These are phyloP conservation scores for Calycina herbarum DNA, from an alignment of 2,329 filamentous ascomycete species.

Conservation along the genomic window DNA sequence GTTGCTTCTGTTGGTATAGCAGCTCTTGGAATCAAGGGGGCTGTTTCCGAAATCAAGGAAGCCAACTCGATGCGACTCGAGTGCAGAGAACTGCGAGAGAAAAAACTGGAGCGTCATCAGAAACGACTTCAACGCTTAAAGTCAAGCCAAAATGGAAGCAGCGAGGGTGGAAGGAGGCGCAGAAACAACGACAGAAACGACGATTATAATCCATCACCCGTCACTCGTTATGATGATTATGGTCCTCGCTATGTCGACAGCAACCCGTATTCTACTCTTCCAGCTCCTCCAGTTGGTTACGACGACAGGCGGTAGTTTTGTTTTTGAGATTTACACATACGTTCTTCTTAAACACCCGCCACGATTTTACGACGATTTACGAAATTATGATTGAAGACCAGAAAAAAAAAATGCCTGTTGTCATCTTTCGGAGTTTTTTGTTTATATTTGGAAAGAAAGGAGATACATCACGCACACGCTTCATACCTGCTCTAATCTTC, in stretches of 20 bases:
- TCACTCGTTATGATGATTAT: conserved; percentile 35
- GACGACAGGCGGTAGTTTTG: conserved; percentile 21
- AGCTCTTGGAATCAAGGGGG: conserved; percentile 66
- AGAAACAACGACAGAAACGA: conserved; percentile 17
- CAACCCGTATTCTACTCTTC: conserved; percentile 44
- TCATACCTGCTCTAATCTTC: neutral
- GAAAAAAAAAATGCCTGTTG: neutral
- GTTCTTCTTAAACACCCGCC: neutral
- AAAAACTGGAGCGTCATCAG: conserved; percentile 46
- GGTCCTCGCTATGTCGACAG: conserved; percentile 45
- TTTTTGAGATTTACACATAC: neutral
- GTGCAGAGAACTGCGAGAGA: conserved; percentile 53
- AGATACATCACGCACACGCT: neutral
- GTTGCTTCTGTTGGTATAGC: conserved; percentile 66
- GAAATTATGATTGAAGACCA: neutral
- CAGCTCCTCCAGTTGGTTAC: conserved; percentile 37
- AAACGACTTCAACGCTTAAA: conserved; percentile 47
- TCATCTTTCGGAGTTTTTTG: neutral
- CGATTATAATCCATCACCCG: conserved; percentile 18
- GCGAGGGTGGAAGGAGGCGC: conserved; percentile 28
- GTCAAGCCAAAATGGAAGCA: conserved; percentile 31
- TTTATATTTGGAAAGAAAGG: neutral
- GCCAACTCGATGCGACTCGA: conserved; percentile 61
- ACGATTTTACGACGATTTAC: conserved; percentile 2
- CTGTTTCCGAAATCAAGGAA: conserved; percentile 65